phyloP scores from a whole-genome alignment of 768 basidiomycete genomes.

The Dacryopinax spathularia region DNA sequence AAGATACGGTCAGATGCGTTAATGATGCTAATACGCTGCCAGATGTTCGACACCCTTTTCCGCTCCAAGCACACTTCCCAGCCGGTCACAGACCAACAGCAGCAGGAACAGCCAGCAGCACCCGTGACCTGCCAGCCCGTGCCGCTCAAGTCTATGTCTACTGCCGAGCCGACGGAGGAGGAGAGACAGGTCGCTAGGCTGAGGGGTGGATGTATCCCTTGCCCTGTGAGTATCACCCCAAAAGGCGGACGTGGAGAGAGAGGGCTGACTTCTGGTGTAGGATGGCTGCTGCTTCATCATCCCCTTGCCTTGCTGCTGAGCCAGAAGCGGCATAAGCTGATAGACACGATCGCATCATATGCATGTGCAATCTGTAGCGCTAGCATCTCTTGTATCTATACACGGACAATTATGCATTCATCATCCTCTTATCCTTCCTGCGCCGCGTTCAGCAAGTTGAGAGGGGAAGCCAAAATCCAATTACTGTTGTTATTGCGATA shows the following conservation, averaged over 20 bases:
- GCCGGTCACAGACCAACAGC: background rate
- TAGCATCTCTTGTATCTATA: too few relatives aligned
- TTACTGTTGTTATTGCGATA: too few relatives aligned
- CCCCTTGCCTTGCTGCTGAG: background rate
- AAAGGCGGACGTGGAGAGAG: background rate
- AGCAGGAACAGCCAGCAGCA: background rate
- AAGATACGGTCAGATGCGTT: too few relatives aligned
- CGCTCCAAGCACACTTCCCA: background rate
- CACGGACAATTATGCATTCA: too few relatives aligned
- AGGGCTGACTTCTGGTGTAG: background rate
- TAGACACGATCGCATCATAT: background rate
- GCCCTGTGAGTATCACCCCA: background rate
- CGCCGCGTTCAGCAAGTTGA: too few relatives aligned
- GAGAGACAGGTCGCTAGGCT: background rate
- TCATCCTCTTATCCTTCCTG: too few relatives aligned
- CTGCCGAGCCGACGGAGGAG: background rate
- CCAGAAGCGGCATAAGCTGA: background rate
- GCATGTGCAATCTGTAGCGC: background rate
- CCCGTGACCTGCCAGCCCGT: background rate
- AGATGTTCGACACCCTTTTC: background rate
- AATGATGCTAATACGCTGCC: background rate
- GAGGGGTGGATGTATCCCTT: background rate
- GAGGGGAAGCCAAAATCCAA: too few relatives aligned
- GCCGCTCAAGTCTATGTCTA: background rate
- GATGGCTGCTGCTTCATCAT: slow-evolving; percentile 1